These are phyloP conservation scores for Ceratobasidium sp. DNA, from an alignment of 1,284 basidiomycete species.

Conservation along the genomic window DNA sequence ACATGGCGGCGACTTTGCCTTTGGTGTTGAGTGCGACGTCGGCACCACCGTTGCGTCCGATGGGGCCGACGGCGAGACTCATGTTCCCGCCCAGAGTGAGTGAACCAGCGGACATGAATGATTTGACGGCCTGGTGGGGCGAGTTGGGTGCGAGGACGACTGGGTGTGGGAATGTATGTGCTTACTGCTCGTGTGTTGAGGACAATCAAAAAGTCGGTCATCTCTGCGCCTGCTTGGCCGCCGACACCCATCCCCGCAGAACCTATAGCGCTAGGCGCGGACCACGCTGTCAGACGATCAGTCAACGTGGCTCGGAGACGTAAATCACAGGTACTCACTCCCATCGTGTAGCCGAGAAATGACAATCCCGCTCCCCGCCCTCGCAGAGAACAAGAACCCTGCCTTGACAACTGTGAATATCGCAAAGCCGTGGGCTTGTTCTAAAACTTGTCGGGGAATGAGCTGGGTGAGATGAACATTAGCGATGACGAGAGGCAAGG, in stretches of 20 bases:
- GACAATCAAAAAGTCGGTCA: conserved; percentile 95
- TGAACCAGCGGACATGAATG: conserved; percentile 95
- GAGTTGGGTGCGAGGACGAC: conserved; percentile 58
- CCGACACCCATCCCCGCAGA: conserved; percentile 94
- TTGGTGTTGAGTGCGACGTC: conserved; percentile 86
- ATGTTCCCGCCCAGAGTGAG: conserved; percentile 94
- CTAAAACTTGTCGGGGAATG: conserved; percentile 58
- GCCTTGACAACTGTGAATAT: conserved; percentile 65
- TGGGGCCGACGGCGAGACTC: conserved; percentile 90
- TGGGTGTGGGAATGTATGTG: conserved; percentile 62
- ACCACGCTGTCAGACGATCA: conserved; percentile 73
- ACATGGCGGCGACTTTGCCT: conserved; percentile 94
- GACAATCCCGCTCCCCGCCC: conserved; percentile 90
- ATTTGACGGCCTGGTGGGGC: conserved; percentile 55
- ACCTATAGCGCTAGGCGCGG: conserved; percentile 93
- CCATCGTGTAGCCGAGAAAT: conserved; percentile 89
- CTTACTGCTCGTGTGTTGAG: conserved; percentile 83
- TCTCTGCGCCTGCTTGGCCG: conserved; percentile 80
- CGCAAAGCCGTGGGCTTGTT: conserved; percentile 62
- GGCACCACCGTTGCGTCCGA: conserved; percentile 95
- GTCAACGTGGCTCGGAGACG: background rate
- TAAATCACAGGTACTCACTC: conserved; percentile 62
- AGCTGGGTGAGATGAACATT: conserved; percentile 51
- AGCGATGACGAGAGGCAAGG: background rate
- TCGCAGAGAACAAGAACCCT: conserved; percentile 66